These are phyloP conservation scores for Hypoxylon trugodes DNA, from an alignment of 495 filamentous ascomycete species.

Conservation along the genomic window DNA sequence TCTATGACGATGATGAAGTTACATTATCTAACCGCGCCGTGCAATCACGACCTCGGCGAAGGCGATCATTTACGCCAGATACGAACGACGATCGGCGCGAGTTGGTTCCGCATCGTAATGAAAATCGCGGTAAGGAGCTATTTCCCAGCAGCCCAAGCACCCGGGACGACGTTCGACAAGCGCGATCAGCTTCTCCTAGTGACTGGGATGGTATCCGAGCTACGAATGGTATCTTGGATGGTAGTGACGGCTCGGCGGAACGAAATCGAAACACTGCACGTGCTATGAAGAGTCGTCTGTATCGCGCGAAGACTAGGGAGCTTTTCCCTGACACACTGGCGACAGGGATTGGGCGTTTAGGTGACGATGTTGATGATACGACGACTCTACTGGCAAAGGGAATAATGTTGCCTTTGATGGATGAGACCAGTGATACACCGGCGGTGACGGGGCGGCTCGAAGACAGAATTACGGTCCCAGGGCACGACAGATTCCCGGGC, in stretches of 20 bases:
- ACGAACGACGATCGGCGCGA: constrained; percentile 43
- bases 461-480: constrained; percentile 50
- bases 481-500: constrained; percentile 27
- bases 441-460: constrained; percentile 36
- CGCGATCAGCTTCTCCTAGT: constrained; percentile 76
- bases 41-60: constrained; percentile 34
- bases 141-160: constrained; percentile 54
- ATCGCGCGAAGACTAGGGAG: constrained; percentile 61
- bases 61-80: constrained; percentile 48
- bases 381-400: constrained; percentile 64
- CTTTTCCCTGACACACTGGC: constrained; percentile 70
- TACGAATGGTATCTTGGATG: constrained; percentile 51
- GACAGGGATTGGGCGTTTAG: constrained; percentile 60
- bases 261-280: constrained; percentile 57
- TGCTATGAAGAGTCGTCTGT: constrained; percentile 53
- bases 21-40: constrained; percentile 46
- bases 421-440: constrained; percentile 51
- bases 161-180: constrained; percentile 59
- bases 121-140: constrained; percentile 59
- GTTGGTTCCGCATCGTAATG: constrained; percentile 34
- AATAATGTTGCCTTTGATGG: constrained; percentile 61
- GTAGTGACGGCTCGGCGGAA: constrained; percentile 44
- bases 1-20: constrained; percentile 77
- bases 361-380: constrained; percentile 71
- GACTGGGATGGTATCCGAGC: constrained; percentile 66